These are phyloP conservation scores for Urostyla sp. DNA, from an alignment of 73 alveolate species.

Conservation along the genomic window DNA sequence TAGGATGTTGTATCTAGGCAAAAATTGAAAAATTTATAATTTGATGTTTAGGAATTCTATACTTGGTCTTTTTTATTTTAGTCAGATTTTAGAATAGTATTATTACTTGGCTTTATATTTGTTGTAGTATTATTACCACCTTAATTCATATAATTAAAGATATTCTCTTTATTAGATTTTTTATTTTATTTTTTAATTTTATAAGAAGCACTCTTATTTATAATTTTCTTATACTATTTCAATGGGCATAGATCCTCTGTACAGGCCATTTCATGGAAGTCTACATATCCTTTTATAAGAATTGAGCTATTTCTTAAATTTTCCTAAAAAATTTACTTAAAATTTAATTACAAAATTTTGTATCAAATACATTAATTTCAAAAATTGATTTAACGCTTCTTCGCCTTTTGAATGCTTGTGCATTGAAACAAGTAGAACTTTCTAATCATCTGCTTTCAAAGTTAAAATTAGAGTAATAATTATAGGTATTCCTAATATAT, in stretches of 20 bases:
- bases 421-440: conserved; percentile 72
- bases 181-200: too few species aligned
- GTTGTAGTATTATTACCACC: too few species aligned
- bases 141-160: too few species aligned
- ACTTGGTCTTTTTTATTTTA: too few species aligned
- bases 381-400: conserved; percentile 77
- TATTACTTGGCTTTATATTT: too few species aligned
- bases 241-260: conserved; percentile 86
- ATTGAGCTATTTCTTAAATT: conserved; percentile 85
- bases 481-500: conserved; percentile 85
- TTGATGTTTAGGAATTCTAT: too few species aligned
- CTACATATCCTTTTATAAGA: conserved; percentile 88
- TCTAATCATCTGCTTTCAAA: conserved; percentile 76
- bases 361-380: conserved; percentile 80
- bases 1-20: too few species aligned
- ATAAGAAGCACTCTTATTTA: background rate
- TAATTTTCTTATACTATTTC: conserved; percentile 59
- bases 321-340: conserved; percentile 67
- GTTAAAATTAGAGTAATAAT: conserved; percentile 75
- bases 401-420: conserved; percentile 91
- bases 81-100: too few species aligned
- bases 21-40: too few species aligned
- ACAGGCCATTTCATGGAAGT: conserved; percentile 91
- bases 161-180: too few species aligned
- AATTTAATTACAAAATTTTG: conserved; percentile 25